Evolutionary conservation across 2,329 filamentous ascomycete genomes (phyloP).

Genomic region (Lecanosticta acicola): DNA sequence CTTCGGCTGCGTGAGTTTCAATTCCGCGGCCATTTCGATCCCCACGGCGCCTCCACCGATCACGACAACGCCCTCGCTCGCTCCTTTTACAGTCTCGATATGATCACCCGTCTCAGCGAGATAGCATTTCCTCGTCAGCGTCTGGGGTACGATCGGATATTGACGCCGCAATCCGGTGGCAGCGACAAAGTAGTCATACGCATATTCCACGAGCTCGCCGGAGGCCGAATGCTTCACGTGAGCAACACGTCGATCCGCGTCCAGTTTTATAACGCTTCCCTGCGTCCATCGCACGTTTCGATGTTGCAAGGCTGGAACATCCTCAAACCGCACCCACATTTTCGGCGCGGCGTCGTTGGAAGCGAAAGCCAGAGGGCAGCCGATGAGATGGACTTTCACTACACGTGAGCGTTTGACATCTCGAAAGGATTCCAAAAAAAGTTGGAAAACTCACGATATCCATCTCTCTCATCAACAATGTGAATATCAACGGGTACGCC

Average conservation of each 20-base stretch:
- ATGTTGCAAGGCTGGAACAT: slow-evolving; percentile 61
- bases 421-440: not conserved
- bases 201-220: slow-evolving; percentile 25
- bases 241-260: slow-evolving; percentile 57
- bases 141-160: slow-evolving; percentile 69
- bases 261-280: slow-evolving; percentile 57
- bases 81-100: slow-evolving; percentile 48
- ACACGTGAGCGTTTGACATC: not conserved
- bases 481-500: slow-evolving; percentile 57
- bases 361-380: slow-evolving; percentile 65
- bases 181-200: slow-evolving; percentile 71
- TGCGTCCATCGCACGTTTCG: slow-evolving; percentile 60
- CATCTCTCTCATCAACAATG: slow-evolving; percentile 72
- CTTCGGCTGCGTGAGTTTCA: slow-evolving; percentile 61
- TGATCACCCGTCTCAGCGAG: slow-evolving; percentile 57
- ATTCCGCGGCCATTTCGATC: slow-evolving; percentile 74
- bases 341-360: slow-evolving; percentile 58
- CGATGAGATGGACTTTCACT: slow-evolving; percentile 67
- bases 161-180: slow-evolving; percentile 63
- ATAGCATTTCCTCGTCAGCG: slow-evolving; percentile 56
- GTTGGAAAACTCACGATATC: slow-evolving; percentile 56
- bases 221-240: slow-evolving; percentile 42
- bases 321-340: slow-evolving; percentile 64
- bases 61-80: slow-evolving; percentile 58
- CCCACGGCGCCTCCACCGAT: slow-evolving; percentile 76